Percentiles rank a stretch among this genome's conserved stretches.
Conservation (phyloP, 2,329 filamentous ascomycete species). For the Colletotrichum caudatum region DNA sequence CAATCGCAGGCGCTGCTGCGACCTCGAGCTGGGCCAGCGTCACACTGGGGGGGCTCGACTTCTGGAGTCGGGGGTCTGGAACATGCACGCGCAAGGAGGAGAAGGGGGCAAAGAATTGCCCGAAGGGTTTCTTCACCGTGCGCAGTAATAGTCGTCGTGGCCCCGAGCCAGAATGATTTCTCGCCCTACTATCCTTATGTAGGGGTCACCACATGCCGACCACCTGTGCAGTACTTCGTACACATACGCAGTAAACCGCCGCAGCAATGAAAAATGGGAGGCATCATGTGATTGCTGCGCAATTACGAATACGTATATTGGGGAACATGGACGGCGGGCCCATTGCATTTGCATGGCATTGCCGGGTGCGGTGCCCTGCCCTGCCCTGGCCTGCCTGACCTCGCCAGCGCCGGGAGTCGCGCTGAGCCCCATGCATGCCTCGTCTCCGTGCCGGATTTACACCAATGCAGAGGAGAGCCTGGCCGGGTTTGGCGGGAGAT, state of each 20-base stretch:
- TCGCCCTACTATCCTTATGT: no score
- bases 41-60: conserved; percentile 4
- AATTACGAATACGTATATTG: neutral
- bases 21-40: conserved; percentile 25
- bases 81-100: neutral
- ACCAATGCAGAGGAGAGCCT: neutral
- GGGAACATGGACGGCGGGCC: neutral
- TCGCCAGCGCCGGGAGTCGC: conserved; percentile 2
- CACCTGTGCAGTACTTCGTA: no score
- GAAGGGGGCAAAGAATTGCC: conserved; percentile 3
- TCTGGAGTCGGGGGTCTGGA: conserved; percentile 23
- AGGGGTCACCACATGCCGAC: neutral
- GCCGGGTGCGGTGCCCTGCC: conserved; percentile 8
- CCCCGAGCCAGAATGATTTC: neutral
- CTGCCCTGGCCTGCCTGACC: neutral
- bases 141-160: no score
- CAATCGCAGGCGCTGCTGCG: conserved; percentile 18
- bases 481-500: conserved; percentile 1
- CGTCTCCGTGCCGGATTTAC: neutral
- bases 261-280: neutral
- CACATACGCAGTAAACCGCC: neutral
- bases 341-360: conserved; percentile 7
- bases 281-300: neutral
- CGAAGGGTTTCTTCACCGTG: conserved; percentile 1
- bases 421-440: neutral